A percentile compares a stretch with the other conserved stretches of the same genome.
Evolutionary conservation across 768 basidiomycete genomes (phyloP).

Genomic region (Neoboletus subvelutipes): DNA sequence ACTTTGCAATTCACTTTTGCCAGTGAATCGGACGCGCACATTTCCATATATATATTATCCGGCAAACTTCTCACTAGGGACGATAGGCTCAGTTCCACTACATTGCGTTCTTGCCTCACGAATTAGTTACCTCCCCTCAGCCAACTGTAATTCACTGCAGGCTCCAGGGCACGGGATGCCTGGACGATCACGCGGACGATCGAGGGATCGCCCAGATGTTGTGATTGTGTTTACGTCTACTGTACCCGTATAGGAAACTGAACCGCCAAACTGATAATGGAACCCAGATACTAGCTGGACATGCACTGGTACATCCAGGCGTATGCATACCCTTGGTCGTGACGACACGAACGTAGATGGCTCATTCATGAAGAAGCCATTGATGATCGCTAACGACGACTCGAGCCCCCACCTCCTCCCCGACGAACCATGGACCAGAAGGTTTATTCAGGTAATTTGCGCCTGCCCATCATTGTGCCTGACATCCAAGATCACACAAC

Average conservation of each 20-base stretch:
- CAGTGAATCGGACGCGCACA: background rate
- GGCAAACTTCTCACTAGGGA: background rate
- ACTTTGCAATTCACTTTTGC: background rate
- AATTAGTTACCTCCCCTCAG: too few relatives aligned
- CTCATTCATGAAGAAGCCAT: background rate
- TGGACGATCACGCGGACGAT: slow-evolving; percentile 14
- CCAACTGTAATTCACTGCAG: background rate
- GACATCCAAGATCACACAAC: slow-evolving; percentile 7
- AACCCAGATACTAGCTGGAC: background rate
- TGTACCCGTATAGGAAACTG: slow-evolving; percentile 1
- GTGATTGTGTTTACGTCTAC: slow-evolving; percentile 3
- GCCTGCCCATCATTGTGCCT: slow-evolving; percentile 19
- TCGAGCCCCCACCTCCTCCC: slow-evolving; percentile 8
- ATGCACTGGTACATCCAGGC: background rate
- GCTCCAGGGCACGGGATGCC: background rate
- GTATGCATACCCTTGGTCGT: background rate
- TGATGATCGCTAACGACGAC: slow-evolving; percentile 1
- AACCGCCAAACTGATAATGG: background rate
- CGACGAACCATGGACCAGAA: background rate
- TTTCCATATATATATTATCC: background rate
- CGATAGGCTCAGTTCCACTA: background rate
- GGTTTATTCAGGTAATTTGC: background rate
- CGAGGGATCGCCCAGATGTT: slow-evolving; percentile 13
- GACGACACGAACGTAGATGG: background rate
- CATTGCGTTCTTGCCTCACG: background rate